Evolutionary conservation across 768 basidiomycete genomes (phyloP).

Genomic region (Austroboletus festivus): DNA sequence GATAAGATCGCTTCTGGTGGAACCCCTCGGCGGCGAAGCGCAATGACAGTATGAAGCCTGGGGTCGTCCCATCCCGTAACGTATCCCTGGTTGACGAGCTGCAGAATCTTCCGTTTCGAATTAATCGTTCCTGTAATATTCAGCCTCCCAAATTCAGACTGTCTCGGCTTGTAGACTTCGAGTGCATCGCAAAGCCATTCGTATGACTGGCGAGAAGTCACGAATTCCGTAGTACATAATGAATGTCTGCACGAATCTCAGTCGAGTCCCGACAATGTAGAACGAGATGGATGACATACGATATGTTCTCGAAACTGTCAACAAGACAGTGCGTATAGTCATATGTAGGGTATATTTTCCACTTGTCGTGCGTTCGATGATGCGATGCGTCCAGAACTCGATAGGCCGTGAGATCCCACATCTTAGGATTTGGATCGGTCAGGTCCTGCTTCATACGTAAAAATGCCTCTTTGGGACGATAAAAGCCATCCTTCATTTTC

Average conservation of each 20-base stretch:
- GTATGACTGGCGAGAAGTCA: slow-evolving; percentile 93
- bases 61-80: slow-evolving; percentile 98
- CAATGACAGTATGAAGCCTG: slow-evolving; percentile 93
- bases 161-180: slow-evolving; percentile 95
- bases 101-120: slow-evolving; percentile 93
- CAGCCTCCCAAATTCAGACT: slow-evolving; percentile 94
- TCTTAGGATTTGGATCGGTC: slow-evolving; percentile 89
- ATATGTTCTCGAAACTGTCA: slow-evolving; percentile 98
- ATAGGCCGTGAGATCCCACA: slow-evolving; percentile 99
- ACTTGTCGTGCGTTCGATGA: slow-evolving; percentile 88
- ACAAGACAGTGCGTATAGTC: slow-evolving; percentile 98
- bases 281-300: slow-evolving; percentile 59
- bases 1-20: slow-evolving; percentile 95
- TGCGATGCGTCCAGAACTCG: slow-evolving; percentile 88
- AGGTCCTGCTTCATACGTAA: slow-evolving; percentile 98
- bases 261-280: not conserved
- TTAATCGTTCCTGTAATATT: slow-evolving; percentile 92
- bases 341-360: slow-evolving; percentile 98
- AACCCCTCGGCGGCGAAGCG: slow-evolving; percentile 89
- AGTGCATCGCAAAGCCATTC: slow-evolving; percentile 99
- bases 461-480: slow-evolving; percentile 87
- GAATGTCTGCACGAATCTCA: slow-evolving; percentile 66
- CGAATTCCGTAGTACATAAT: slow-evolving; percentile 93
- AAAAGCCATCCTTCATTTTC: slow-evolving; percentile 88
- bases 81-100: slow-evolving; percentile 79